A percentile compares a stretch with the other conserved stretches of the same genome.
These are phyloP conservation scores for Salix koriyanagi DNA, from an alignment of 345 rosid species.

Conservation along the genomic window DNA sequence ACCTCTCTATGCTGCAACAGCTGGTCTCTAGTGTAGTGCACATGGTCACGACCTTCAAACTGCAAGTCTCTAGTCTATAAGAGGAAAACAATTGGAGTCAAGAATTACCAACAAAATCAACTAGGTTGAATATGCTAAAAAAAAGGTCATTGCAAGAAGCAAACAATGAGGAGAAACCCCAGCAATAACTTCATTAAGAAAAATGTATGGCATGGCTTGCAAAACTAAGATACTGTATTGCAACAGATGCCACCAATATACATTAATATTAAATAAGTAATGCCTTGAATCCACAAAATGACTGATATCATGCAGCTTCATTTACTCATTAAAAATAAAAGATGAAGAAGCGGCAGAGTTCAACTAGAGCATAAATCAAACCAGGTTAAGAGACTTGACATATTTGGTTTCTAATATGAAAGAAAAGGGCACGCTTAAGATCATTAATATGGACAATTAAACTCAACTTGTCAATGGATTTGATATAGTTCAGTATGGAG, in stretches of 20 bases:
- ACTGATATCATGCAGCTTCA: neutral
- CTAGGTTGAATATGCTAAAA: neutral
- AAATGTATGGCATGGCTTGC: neutral
- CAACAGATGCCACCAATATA: neutral
- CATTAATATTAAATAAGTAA: neutral
- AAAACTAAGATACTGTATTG: neutral
- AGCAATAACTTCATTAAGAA: neutral
- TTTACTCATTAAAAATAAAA: neutral
- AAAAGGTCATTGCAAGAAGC: neutral
- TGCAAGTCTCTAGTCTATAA: slow-evolving; percentile 62
- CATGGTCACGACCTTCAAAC: slow-evolving; percentile 57
- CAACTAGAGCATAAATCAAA: neutral
- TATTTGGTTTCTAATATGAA: neutral
- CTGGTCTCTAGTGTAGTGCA: slow-evolving; percentile 66
- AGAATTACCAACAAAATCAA: slow-evolving; percentile 3
- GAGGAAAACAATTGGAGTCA: slow-evolving; percentile 7
- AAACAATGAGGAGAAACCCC: neutral
- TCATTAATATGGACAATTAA: neutral
- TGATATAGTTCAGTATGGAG: neutral
- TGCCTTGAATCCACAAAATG: neutral
- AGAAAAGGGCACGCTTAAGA: neutral
- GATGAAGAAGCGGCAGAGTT: neutral
- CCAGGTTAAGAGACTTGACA: neutral
- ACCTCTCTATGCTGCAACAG: slow-evolving; percentile 73
- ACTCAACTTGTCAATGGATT: neutral